Evolutionary conservation across 176 grass and related monocot genomes (phyloP), one percentile per base, ranked within the genome.

Genomic region (Rhynchospora tenuis): DNA sequence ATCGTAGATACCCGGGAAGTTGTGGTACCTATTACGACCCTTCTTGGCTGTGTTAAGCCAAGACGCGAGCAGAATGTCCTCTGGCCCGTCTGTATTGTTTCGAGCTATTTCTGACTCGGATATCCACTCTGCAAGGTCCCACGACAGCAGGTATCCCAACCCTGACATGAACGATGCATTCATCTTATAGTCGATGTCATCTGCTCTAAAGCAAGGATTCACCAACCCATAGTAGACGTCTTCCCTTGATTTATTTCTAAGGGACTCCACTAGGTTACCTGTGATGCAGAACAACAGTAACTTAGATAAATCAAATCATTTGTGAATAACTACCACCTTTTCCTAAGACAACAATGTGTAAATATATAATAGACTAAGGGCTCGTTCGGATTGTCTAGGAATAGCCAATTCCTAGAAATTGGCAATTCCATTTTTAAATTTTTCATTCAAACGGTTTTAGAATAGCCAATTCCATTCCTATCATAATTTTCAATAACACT

Each of bases 131-230:
- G 91, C 92, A 46, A 94, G 79, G 77, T 94, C 92, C 92, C 92
- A 94, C 64, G 92, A 94, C 65, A 94, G 68, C 72, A 77, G 84
- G 77, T 94, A 94, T 23, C 92, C 92, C 89, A 91, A 89, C 11
- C 89, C 92, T 4, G 89, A 89, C 92, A 94, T 94, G 89, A 86
- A 93, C 0, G 89, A 86, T 55, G 89, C 82, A 86, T 88, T 87
- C 85, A 84, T 89, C 85, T 88, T 90, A 84, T 88, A 86, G 80
- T 89, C 85, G 2, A 89, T 62, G 58, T 62, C 58, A 17, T 62
- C 58, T 20, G 20, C 89, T 1, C 26, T 15, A 83, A 91, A 88
- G 85, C 92, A 94, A 65, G 92, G 92, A 86, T 89, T 87, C 81
- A 42, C 28, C 42, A 91, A 83, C 2, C 92, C 91, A 63, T 64